These are phyloP conservation scores for Magnaporthiopsis incrustans DNA, from an alignment of 2,329 filamentous ascomycete genomes.

Conservation along the genomic window DNA sequence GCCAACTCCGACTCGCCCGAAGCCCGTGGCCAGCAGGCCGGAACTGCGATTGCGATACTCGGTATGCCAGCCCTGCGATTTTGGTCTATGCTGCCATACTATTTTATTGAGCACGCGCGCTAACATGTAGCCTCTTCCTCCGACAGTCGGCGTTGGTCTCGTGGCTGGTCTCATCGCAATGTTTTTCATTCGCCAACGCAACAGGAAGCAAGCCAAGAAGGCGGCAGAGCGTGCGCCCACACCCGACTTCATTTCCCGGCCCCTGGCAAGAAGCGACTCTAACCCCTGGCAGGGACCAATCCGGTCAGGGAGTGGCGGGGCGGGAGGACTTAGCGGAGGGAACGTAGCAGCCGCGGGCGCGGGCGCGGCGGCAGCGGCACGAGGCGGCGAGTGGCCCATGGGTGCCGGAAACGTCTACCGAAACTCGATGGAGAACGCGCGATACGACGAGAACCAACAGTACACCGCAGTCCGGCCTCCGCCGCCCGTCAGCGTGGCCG, in stretches of 20 bases:
- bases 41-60: not conserved
- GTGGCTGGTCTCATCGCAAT: not conserved
- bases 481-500: too few species aligned
- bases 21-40: not conserved
- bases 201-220: slow-evolving; percentile 1
- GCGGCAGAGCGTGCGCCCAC: not conserved
- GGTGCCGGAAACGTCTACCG: not conserved
- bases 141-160: not conserved
- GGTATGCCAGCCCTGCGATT: not conserved
- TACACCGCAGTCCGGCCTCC: not conserved
- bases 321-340: not conserved
- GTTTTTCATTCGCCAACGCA: not conserved
- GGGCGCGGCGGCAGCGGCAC: not conserved
- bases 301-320: slow-evolving; percentile 1
- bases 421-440: slow-evolving; percentile 1
- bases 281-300: slow-evolving; percentile 1
- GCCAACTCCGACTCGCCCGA: not conserved
- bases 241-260: slow-evolving; percentile 1
- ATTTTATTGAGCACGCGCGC: not conserved
- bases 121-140: not conserved
- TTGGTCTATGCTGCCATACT: not conserved
- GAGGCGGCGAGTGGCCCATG: slow-evolving; percentile 1
- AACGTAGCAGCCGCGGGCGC: not conserved
- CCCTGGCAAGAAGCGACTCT: not conserved
- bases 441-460: slow-evolving; percentile 3